phyloP scores from a whole-genome alignment of 169 alveolate genomes.

The Eimeria sp. region DNA sequence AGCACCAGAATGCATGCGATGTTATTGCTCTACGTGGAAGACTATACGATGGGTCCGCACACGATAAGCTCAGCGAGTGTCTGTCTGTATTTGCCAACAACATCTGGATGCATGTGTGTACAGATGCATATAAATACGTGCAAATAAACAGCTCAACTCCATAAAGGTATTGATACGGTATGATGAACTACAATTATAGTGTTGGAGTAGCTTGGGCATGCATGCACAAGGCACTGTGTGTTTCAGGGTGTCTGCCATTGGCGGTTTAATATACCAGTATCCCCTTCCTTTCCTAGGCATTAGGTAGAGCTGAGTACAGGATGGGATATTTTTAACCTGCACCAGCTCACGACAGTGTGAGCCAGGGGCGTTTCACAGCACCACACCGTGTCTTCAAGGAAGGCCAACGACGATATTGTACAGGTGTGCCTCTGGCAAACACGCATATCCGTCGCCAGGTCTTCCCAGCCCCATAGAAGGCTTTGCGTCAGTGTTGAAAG shows the following conservation, averaged over 20 bases:
- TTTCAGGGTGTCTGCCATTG: neutral
- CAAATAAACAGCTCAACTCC: neutral
- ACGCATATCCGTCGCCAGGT: neutral
- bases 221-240: neutral
- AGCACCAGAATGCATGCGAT: too few relatives aligned
- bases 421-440: neutral
- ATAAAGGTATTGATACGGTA: too few relatives aligned
- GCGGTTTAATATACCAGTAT: neutral
- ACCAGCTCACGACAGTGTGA: neutral
- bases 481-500: neutral
- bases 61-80: neutral
- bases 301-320: neutral
- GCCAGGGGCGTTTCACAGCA: neutral
- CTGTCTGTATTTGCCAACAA: too few relatives aligned
- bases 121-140: too few relatives aligned
- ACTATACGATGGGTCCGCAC: too few relatives aligned
- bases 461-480: neutral
- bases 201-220: neutral
- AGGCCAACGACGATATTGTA: neutral
- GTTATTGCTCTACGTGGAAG: too few relatives aligned
- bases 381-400: neutral
- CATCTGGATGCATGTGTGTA: too few relatives aligned
- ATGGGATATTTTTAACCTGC: neutral
- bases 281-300: neutral
- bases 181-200: neutral